These are phyloP conservation scores for Bathelium albidoporum DNA, from an alignment of 495 filamentous ascomycete genomes.

Conservation along the genomic window DNA sequence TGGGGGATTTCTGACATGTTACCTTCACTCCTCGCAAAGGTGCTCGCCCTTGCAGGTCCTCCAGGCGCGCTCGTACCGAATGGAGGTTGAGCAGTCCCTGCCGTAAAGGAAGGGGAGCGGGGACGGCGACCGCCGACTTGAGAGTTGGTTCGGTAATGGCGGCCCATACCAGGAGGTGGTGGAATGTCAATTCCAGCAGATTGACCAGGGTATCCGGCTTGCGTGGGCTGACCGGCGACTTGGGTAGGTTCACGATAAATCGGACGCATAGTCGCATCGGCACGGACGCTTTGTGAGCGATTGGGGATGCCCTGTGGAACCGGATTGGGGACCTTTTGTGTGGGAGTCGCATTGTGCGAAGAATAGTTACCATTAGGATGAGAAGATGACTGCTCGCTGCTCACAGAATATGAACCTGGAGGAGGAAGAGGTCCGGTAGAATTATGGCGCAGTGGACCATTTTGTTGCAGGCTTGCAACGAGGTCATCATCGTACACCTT, in stretches of 20 bases:
- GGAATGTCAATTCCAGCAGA: not conserved
- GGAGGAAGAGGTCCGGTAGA: not conserved
- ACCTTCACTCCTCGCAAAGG: not conserved
- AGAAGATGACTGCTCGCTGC: not conserved
- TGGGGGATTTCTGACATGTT: not conserved
- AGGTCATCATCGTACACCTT: slow-evolving; percentile 43
- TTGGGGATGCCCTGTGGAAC: not conserved
- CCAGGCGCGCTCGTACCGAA: not conserved
- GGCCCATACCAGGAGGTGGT: not conserved
- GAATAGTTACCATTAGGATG: not conserved
- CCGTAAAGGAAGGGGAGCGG: not conserved
- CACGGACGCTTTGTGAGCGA: slow-evolving; percentile 1
- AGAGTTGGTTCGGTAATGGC: not conserved
- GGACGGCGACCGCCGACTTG: slow-evolving; percentile 1
- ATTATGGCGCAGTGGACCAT: not conserved
- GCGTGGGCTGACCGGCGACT: not conserved
- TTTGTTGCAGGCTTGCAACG: not conserved
- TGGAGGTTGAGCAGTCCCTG: not conserved
- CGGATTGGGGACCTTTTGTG: not conserved
- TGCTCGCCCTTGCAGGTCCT: not conserved
- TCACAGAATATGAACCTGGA: not conserved
- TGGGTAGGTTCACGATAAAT: not conserved
- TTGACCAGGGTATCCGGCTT: not conserved
- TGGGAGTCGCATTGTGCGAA: not conserved
- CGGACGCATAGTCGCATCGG: not conserved